These are phyloP conservation scores for Leccinum obscurum DNA, from an alignment of 768 basidiomycete species.

Conservation along the genomic window DNA sequence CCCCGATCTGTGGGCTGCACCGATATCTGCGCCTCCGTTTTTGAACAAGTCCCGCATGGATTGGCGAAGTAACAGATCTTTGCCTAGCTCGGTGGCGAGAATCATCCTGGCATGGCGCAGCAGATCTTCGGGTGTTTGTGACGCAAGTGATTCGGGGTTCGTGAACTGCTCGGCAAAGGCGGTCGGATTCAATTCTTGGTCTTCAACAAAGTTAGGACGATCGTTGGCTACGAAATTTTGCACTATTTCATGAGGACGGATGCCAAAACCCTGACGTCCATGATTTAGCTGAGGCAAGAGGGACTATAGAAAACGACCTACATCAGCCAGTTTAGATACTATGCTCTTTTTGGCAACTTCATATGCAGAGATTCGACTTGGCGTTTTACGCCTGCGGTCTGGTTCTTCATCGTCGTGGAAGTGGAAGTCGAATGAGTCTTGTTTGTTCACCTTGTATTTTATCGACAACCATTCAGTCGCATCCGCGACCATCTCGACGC, in stretches of 20 bases:
- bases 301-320: constrained; percentile 35
- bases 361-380: constrained; percentile 82
- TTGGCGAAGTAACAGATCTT: constrained; percentile 85
- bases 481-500: constrained; percentile 88
- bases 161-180: constrained; percentile 86
- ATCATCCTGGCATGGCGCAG: constrained; percentile 79
- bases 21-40: constrained; percentile 69
- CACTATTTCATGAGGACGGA: constrained; percentile 81
- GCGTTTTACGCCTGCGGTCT: constrained; percentile 72
- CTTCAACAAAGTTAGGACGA: constrained; percentile 70
- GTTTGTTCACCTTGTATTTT: constrained; percentile 78
- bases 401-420: constrained; percentile 69
- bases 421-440: constrained; percentile 58
- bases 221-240: constrained; percentile 69
- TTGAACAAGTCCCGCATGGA: constrained; percentile 76
- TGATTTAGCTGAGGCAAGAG: not conserved
- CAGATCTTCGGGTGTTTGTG: constrained; percentile 62
- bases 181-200: constrained; percentile 76
- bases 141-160: constrained; percentile 62
- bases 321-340: constrained; percentile 77
- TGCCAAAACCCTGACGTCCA: constrained; percentile 73
- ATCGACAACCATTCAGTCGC: constrained; percentile 87
- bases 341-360: constrained; percentile 81
- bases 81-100: constrained; percentile 86
- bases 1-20: constrained; percentile 90